Evolutionary conservation across 129 eudicot species (phyloP).

Genomic region (Silybum marianum): DNA sequence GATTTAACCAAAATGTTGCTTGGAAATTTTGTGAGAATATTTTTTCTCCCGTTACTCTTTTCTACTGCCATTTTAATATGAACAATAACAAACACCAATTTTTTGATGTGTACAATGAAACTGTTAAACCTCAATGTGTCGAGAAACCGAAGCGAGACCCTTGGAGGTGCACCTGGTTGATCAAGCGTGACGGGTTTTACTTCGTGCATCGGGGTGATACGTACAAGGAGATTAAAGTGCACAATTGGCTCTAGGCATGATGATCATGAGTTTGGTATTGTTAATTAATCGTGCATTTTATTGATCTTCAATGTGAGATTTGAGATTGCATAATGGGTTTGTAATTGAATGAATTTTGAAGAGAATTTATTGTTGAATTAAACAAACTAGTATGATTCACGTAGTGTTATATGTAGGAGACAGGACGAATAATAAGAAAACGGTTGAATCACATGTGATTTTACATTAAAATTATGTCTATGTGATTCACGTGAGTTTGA

Average conservation of each 20-base stretch:
- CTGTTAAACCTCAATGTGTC: conserved; percentile 2
- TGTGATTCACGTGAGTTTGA: too few relatives aligned
- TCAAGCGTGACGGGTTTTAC: conserved; percentile 34
- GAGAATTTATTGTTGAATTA: too few relatives aligned
- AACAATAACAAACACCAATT: conserved; percentile 9
- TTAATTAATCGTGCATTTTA: too few relatives aligned
- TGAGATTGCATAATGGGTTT: too few relatives aligned
- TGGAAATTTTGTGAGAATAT: conserved; percentile 31
- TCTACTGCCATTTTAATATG: conserved; percentile 26
- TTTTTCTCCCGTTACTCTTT: conserved; percentile 29
- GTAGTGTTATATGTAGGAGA: too few relatives aligned
- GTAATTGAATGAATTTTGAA: too few relatives aligned
- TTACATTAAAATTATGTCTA: too few relatives aligned
- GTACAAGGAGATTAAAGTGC: neutral
- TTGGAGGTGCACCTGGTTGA: conserved; percentile 36
- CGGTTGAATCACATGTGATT: too few relatives aligned
- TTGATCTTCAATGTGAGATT: too few relatives aligned
- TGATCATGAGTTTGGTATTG: neutral
- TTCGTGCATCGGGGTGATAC: neutral
- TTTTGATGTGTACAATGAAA: conserved; percentile 31
- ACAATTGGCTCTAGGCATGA: conserved; percentile 3
- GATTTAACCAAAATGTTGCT: conserved; percentile 2
- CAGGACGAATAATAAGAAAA: too few relatives aligned
- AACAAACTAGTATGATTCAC: too few relatives aligned
- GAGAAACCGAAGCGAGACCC: conserved; percentile 11